A percentile compares a stretch with the other conserved stretches of the same genome.
phyloP scores from a whole-genome alignment of 73 alveolate species.

The Durusdinium trenchii region DNA sequence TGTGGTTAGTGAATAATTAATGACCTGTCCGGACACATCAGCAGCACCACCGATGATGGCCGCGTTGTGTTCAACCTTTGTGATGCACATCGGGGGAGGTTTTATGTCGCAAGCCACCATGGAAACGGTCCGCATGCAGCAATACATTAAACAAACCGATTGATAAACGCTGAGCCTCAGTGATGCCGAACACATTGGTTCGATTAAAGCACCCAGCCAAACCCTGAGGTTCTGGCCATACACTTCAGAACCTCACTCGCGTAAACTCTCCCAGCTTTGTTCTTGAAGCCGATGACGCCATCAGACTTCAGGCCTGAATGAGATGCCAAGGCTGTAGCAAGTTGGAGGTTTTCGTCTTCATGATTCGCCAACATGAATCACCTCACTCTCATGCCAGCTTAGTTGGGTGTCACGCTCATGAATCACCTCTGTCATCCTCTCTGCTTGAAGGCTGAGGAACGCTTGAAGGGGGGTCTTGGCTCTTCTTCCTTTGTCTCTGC shows the following conservation, averaged over 20 bases:
- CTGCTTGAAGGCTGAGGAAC: background rate
- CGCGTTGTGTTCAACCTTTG: constrained; percentile 38
- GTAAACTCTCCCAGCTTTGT: constrained; percentile 31
- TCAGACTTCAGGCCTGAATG: constrained; percentile 31
- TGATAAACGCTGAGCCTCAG: too few species aligned
- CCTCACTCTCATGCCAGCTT: background rate
- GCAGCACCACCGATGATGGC: constrained; percentile 76
- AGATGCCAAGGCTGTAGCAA: background rate
- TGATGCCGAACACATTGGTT: too few species aligned
- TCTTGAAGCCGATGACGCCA: constrained; percentile 63
- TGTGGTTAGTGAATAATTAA: background rate
- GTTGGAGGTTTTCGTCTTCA: background rate
- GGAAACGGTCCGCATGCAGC: too few species aligned
- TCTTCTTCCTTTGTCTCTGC: constrained; percentile 39
- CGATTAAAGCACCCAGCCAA: too few species aligned
- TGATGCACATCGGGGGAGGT: background rate
- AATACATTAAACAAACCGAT: too few species aligned
- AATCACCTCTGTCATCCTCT: background rate
- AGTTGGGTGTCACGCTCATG: background rate
- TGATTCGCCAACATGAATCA: background rate
- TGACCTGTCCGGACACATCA: background rate
- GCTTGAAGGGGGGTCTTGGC: constrained; percentile 55
- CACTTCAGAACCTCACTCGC: constrained; percentile 57
- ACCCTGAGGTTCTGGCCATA: background rate
- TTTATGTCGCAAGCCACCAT: too few species aligned